A percentile compares a stretch with the other conserved stretches of the same genome.
Evolutionary conservation across 129 eudicot species (phyloP).

Genomic region (Pulicaria dysenterica): DNA sequence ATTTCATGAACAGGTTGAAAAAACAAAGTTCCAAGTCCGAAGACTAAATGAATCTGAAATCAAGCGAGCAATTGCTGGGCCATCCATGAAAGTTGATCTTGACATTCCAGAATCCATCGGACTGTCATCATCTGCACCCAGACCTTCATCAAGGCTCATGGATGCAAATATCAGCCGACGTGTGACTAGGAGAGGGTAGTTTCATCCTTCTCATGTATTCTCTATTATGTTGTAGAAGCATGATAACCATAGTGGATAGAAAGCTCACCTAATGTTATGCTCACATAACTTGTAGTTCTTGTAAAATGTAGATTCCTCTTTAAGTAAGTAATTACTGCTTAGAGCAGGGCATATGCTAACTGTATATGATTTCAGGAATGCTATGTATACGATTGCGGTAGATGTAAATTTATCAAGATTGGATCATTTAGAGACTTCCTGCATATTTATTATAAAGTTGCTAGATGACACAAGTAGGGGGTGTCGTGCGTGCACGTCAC

Average conservation of each 20-base stretch:
- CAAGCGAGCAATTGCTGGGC: conserved; percentile 71
- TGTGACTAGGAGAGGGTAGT: conserved; percentile 55
- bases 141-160: conserved; percentile 65
- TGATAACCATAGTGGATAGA: background rate
- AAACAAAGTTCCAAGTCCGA: conserved; percentile 57
- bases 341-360: conserved; percentile 10
- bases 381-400: conserved; percentile 6
- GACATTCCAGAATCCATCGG: conserved; percentile 98
- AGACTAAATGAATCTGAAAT: conserved; percentile 65
- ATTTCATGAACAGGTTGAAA: conserved; percentile 55
- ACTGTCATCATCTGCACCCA: conserved; percentile 48
- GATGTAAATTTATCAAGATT: conserved; percentile 14
- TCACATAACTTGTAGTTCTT: conserved; percentile 3
- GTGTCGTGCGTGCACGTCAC: too few relatives aligned
- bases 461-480: too few relatives aligned
- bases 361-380: conserved; percentile 28
- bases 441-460: too few relatives aligned
- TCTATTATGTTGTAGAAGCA: conserved; percentile 30
- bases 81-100: conserved; percentile 66
- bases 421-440: conserved; percentile 11
- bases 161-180: conserved; percentile 67
- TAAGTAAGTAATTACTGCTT: conserved; percentile 17
- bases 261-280: background rate
- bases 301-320: background rate
- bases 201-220: background rate